phyloP scores from a whole-genome alignment of 2,329 filamentous ascomycete species.

The Parascedosporium putredinis region DNA sequence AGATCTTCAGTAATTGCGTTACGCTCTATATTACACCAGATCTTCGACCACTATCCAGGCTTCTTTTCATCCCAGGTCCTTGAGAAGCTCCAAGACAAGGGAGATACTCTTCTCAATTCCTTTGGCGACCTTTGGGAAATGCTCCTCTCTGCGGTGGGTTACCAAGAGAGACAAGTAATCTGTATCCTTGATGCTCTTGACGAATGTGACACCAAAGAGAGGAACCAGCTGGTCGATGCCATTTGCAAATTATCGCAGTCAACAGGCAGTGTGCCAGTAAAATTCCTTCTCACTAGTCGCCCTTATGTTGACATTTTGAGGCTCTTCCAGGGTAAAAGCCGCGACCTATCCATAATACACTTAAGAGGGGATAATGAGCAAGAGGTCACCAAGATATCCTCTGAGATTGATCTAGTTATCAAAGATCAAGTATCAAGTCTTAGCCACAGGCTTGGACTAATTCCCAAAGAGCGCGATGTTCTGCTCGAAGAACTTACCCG shows the following conservation, averaged over 20 bases:
- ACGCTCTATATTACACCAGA: constrained; percentile 25
- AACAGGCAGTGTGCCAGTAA: constrained; percentile 15
- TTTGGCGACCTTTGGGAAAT: constrained; percentile 22
- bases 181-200: constrained; percentile 31
- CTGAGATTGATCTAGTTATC: constrained; percentile 16
- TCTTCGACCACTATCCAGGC: constrained; percentile 18
- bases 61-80: constrained; percentile 15
- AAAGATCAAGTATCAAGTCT: constrained; percentile 9
- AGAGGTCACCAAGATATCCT: constrained; percentile 11
- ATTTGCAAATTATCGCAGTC: neutral
- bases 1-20: constrained; percentile 19
- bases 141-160: constrained; percentile 13
- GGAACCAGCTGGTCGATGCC: neutral
- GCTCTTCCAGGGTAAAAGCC: constrained; percentile 12
- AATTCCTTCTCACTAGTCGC: constrained; percentile 25
- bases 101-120: constrained; percentile 12
- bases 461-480: constrained; percentile 8
- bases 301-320: constrained; percentile 17
- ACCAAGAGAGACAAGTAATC: constrained; percentile 16
- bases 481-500: constrained; percentile 9
- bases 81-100: constrained; percentile 10
- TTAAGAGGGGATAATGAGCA: constrained; percentile 12
- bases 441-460: neutral
- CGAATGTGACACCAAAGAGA: constrained; percentile 21
- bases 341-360: constrained; percentile 11